These are phyloP conservation scores for Canariomyces notabilis DNA, from an alignment of 2,329 filamentous ascomycete genomes.

Conservation along the genomic window DNA sequence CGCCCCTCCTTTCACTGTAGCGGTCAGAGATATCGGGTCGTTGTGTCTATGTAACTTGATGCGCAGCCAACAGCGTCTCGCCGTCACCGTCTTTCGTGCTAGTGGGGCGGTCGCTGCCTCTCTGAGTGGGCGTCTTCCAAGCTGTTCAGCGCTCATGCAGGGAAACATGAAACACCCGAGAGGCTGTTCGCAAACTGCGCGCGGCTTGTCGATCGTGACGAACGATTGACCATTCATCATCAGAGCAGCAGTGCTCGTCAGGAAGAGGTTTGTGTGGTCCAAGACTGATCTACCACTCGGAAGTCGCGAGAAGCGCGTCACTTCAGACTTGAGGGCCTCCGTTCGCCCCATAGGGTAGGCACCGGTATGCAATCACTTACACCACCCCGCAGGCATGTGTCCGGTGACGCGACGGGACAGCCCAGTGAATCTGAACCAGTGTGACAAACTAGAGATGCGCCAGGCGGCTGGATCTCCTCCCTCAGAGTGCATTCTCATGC, in stretches of 20 bases:
- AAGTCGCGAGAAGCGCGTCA: conserved; percentile 10
- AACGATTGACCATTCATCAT: conserved; percentile 18
- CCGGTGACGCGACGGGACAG: conserved; percentile 11
- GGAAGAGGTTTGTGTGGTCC: conserved; percentile 5
- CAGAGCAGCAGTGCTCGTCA: conserved; percentile 8
- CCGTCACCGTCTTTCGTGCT: conserved; percentile 1
- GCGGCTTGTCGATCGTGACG: conserved; percentile 16
- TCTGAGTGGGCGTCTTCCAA: conserved; percentile 1
- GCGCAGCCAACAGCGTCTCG: conserved; percentile 2
- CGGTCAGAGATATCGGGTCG: too few relatives aligned
- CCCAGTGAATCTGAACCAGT: conserved; percentile 6
- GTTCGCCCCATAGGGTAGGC: too few relatives aligned
- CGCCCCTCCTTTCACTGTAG: too few relatives aligned
- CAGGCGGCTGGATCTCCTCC: background rate
- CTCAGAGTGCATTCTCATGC: too few relatives aligned
- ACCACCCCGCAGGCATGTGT: conserved; percentile 9
- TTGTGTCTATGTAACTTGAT: too few relatives aligned
- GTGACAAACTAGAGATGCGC: conserved; percentile 1
- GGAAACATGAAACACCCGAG: conserved; percentile 25
- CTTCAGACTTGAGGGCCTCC: too few relatives aligned
- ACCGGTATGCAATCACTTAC: conserved; percentile 23
- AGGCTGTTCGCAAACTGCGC: conserved; percentile 4
- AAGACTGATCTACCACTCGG: conserved; percentile 16
- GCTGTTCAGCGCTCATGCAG: conserved; percentile 8
- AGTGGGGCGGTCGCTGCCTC: background rate